Evolutionary conservation across 768 basidiomycete species (phyloP).

Genomic region (Macrolepiota dolichaula): DNA sequence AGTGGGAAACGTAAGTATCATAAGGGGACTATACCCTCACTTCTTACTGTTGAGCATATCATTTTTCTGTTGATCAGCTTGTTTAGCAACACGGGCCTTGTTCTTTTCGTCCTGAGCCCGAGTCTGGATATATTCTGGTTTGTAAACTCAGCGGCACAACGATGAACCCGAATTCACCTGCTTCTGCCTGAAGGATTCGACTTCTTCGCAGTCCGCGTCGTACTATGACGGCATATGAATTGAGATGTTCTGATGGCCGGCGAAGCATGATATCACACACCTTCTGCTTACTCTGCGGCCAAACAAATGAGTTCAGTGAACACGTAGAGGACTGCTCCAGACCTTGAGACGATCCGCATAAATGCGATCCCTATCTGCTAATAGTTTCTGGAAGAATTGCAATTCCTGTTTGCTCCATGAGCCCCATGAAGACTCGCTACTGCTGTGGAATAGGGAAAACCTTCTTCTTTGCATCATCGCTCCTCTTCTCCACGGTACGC

Average conservation of each 20-base stretch:
- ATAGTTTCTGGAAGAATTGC: conserved; percentile 65
- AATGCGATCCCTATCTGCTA: conserved; percentile 65
- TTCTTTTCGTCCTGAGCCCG: conserved; percentile 72
- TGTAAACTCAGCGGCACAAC: neutral
- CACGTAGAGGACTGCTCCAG: neutral
- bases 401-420: conserved; percentile 44
- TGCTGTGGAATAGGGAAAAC: conserved; percentile 27
- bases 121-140: conserved; percentile 35
- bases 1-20: conserved; percentile 1
- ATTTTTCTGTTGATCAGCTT: conserved; percentile 69
- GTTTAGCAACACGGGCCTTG: conserved; percentile 68
- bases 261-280: conserved; percentile 25
- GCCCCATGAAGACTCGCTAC: conserved; percentile 1
- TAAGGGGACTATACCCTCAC: conserved; percentile 31
- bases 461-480: conserved; percentile 69
- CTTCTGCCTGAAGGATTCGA: conserved; percentile 73
- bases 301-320: neutral
- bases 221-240: conserved; percentile 49
- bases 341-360: conserved; percentile 74
- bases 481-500: conserved; percentile 53
- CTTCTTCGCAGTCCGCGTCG: conserved; percentile 73
- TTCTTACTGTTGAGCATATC: conserved; percentile 86
- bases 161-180: conserved; percentile 45
- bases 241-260: neutral
- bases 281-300: conserved; percentile 58